Percentiles rank a stretch among this genome's conserved stretches.
Conservation (phyloP, 495 filamentous ascomycete species). For the Aspergillus campestris region DNA sequence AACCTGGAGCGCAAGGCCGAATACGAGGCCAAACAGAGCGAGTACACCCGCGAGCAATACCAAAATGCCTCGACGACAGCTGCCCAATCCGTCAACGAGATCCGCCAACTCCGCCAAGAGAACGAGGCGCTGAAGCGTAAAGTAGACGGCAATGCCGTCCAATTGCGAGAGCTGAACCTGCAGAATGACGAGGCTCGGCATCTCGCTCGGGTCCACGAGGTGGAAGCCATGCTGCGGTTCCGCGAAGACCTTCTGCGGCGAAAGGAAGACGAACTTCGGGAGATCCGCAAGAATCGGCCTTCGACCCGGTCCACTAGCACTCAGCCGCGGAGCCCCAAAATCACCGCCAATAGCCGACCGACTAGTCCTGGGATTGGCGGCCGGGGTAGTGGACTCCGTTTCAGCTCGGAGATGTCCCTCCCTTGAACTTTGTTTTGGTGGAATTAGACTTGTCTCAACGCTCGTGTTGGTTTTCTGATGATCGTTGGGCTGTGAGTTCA, state of each 20-base stretch:
- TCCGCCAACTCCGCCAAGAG: constrained; percentile 35
- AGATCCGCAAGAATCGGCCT: constrained; percentile 42
- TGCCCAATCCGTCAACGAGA: constrained; percentile 42
- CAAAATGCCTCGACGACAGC: constrained; percentile 52
- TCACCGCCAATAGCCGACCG: constrained; percentile 32
- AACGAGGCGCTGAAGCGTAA: constrained; percentile 41
- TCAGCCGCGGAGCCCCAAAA: constrained; percentile 39
- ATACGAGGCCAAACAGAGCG: constrained; percentile 43
- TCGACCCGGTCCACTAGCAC: constrained; percentile 40
- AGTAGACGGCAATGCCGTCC: constrained; percentile 41
- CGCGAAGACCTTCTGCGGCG: constrained; percentile 44
- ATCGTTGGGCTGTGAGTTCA: no score
- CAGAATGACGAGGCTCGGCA: constrained; percentile 30
- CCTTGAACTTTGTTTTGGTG: neutral
- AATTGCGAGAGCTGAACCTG: constrained; percentile 44
- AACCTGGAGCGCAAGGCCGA: constrained; percentile 40
- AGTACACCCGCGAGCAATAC: constrained; percentile 55
- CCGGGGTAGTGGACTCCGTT: constrained; percentile 31
- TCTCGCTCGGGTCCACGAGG: constrained; percentile 36
- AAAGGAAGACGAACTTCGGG: constrained; percentile 54
- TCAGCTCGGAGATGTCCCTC: constrained; percentile 34
- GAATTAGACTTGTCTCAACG: neutral
- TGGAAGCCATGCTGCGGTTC: constrained; percentile 32
- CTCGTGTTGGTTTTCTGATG: neutral
- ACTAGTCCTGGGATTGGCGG: constrained; percentile 34